phyloP scores from a whole-genome alignment of 1,284 basidiomycete genomes.

The Abortiporus biennis region DNA sequence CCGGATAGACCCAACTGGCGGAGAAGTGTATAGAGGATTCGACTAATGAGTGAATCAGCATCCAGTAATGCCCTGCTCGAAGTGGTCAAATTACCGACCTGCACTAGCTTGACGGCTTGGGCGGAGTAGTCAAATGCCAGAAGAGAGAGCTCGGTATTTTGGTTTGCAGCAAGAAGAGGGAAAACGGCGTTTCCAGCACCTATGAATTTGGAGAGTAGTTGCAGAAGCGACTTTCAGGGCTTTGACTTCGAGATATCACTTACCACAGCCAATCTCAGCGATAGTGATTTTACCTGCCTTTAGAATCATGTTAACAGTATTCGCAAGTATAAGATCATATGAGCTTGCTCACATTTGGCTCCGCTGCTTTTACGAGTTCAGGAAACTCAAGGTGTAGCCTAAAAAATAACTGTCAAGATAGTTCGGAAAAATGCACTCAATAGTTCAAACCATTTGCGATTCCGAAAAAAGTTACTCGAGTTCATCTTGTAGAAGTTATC shows the following conservation, averaged over 20 bases:
- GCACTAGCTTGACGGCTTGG: conserved; percentile 89
- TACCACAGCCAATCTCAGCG: conserved; percentile 85
- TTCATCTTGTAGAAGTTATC: conserved; percentile 88
- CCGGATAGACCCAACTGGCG: conserved; percentile 66
- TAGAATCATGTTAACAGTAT: conserved; percentile 1
- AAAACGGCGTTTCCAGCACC: conserved; percentile 95
- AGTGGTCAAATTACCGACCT: conserved; percentile 31
- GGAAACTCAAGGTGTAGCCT: conserved; percentile 93
- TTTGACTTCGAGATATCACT: conserved; percentile 13
- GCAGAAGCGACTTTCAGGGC: background rate
- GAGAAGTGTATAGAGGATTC: conserved; percentile 66
- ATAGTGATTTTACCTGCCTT: conserved; percentile 75
- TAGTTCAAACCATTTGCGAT: conserved; percentile 70
- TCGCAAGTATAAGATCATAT: too few species aligned
- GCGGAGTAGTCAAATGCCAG: conserved; percentile 90
- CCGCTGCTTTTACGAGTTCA: conserved; percentile 68
- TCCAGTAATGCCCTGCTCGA: background rate
- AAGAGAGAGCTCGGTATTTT: conserved; percentile 71
- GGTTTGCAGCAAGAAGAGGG: conserved; percentile 77
- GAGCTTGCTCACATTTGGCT: conserved; percentile 48
- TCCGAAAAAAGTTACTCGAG: conserved; percentile 83
- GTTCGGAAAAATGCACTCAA: background rate
- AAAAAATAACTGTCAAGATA: background rate
- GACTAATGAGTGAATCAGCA: conserved; percentile 29
- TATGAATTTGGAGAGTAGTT: conserved; percentile 20